Percentiles rank a stretch among this genome's conserved stretches.
These are phyloP conservation scores for Hyaloscypha variabilis DNA, from an alignment of 495 filamentous ascomycete species.

Conservation along the genomic window DNA sequence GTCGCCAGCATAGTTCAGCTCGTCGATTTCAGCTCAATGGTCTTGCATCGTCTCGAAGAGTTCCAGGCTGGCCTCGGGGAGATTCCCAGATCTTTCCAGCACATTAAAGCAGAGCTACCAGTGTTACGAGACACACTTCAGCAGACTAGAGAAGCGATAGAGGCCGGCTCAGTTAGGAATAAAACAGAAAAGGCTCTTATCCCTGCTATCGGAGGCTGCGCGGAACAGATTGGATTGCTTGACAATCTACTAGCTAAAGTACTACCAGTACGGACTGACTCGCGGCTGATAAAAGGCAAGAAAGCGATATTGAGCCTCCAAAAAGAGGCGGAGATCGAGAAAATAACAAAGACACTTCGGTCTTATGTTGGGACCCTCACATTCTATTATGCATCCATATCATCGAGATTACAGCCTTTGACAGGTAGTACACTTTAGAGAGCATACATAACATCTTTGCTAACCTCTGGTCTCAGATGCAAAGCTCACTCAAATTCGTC, in stretches of 20 bases:
- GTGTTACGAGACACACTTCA: slow-evolving; percentile 32
- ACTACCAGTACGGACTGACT: slow-evolving; percentile 22
- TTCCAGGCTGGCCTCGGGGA: slow-evolving; percentile 29
- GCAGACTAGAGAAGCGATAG: slow-evolving; percentile 28
- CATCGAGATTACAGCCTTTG: slow-evolving; percentile 13
- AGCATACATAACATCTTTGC: slow-evolving; percentile 6
- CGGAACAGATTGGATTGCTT: slow-evolving; percentile 28
- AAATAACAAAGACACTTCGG: slow-evolving; percentile 23
- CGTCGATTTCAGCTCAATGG: slow-evolving; percentile 35
- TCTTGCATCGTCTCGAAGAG: slow-evolving; percentile 34
- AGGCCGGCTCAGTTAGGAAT: slow-evolving; percentile 25
- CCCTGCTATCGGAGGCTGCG: slow-evolving; percentile 30
- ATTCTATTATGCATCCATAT: slow-evolving; percentile 15
- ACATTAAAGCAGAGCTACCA: slow-evolving; percentile 35
- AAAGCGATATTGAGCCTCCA: slow-evolving; percentile 30
- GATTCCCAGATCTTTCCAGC: slow-evolving; percentile 32
- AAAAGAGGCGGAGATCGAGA: slow-evolving; percentile 32
- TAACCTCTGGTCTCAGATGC: slow-evolving; percentile 18
- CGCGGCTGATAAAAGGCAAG: slow-evolving; percentile 20
- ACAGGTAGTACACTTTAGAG: slow-evolving; percentile 12
- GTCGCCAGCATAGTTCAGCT: slow-evolving; percentile 35
- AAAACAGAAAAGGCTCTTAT: slow-evolving; percentile 28
- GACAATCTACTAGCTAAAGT: slow-evolving; percentile 27
- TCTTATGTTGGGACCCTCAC: slow-evolving; percentile 13
- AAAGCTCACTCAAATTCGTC: slow-evolving; percentile 6